A percentile compares a stretch with the other conserved stretches of the same genome.
Evolutionary conservation across 2,329 filamentous ascomycete species (phyloP).

Genomic region (Cylindrodendrum hubeiense): DNA sequence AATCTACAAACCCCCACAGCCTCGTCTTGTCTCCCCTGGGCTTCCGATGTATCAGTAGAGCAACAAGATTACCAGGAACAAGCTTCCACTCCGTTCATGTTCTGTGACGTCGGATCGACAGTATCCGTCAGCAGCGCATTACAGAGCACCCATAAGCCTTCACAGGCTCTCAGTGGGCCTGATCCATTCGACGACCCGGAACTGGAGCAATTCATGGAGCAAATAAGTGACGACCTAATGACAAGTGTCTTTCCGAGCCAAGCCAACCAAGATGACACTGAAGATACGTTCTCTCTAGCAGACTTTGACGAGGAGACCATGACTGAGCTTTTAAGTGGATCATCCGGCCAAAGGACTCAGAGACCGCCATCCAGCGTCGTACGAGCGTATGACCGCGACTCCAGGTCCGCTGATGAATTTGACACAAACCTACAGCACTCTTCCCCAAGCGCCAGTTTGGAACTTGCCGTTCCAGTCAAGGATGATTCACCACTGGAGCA

Average conservation of each 20-base stretch:
- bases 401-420: constrained; percentile 50
- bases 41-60: background rate
- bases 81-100: background rate
- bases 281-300: constrained; percentile 14
- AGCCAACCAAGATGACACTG: background rate
- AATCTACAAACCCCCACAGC: constrained; percentile 13
- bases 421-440: constrained; percentile 53
- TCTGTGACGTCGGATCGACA: background rate
- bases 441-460: constrained; percentile 37
- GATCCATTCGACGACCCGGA: constrained; percentile 35
- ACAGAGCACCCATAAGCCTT: constrained; percentile 4
- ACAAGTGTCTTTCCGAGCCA: background rate
- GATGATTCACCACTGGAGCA: constrained; percentile 45
- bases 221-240: background rate
- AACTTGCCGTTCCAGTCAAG: background rate
- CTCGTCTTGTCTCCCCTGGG: background rate
- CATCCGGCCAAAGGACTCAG: constrained; percentile 20
- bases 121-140: constrained; percentile 13
- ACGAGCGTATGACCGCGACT: constrained; percentile 47
- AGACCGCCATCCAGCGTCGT: constrained; percentile 49
- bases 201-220: constrained; percentile 30
- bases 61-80: background rate
- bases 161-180: constrained; percentile 14
- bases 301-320: constrained; percentile 34
- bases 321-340: constrained; percentile 25